Evolutionary conservation across 768 basidiomycete genomes (phyloP).

Genomic region (Tricholoma saponaceum): DNA sequence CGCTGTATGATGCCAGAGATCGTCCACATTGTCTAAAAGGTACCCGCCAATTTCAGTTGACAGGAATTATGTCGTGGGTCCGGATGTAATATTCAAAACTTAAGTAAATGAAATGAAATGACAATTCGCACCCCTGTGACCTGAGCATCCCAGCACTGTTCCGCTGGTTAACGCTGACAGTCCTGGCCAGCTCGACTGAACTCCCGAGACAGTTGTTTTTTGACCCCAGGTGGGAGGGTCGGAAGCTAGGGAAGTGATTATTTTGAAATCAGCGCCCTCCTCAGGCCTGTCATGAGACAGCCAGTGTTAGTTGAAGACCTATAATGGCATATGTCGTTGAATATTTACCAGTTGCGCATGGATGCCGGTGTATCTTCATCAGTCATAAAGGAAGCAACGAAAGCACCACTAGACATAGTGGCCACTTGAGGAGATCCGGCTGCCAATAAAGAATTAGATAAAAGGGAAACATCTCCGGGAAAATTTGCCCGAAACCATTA

Average conservation of each 20-base stretch:
- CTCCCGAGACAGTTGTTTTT: background rate
- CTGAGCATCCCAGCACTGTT: background rate
- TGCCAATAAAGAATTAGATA: background rate
- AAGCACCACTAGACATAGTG: conserved; percentile 8
- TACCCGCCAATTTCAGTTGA: too few species aligned
- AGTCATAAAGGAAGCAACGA: conserved; percentile 19
- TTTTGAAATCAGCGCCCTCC: background rate
- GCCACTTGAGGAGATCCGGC: conserved; percentile 17
- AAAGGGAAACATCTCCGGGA: background rate
- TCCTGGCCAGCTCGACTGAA: background rate
- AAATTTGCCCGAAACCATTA: conserved; percentile 11
- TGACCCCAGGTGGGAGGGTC: background rate
- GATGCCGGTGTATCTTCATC: conserved; percentile 20
- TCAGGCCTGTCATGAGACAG: background rate
- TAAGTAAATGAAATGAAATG: background rate
- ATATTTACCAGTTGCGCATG: background rate
- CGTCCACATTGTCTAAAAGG: too few species aligned
- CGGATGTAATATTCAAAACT: background rate
- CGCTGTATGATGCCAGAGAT: too few species aligned
- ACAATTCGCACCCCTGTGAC: background rate
- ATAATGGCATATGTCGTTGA: background rate
- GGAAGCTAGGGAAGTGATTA: background rate
- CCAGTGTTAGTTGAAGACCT: background rate
- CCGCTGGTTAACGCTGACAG: background rate
- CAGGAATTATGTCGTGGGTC: too few species aligned